Evolutionary conservation across 306 rosid genomes (phyloP).

Genomic region (Rosa lucieae): DNA sequence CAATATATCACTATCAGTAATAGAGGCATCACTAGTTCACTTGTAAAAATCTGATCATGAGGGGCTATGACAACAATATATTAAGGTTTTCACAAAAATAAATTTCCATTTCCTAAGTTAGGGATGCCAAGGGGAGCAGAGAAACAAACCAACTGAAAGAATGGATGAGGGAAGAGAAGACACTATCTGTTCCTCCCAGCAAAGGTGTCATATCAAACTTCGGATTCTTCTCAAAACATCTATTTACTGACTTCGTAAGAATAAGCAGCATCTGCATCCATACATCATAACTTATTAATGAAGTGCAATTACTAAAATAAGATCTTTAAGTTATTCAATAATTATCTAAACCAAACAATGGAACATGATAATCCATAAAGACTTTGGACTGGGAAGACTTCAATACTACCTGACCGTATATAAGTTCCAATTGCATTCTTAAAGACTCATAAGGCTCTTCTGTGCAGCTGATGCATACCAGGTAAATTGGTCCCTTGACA

Average conservation of each 20-base stretch:
- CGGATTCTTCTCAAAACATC: conserved; percentile 96
- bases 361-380: conserved; percentile 18
- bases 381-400: conserved; percentile 18
- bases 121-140: conserved; percentile 33
- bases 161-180: conserved; percentile 94
- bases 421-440: conserved; percentile 80
- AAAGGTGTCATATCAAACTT: conserved; percentile 96
- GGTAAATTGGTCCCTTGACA: conserved; percentile 93
- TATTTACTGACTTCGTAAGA: conserved; percentile 85
- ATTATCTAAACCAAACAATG: conserved; percentile 16
- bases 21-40: background rate
- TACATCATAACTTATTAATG: conserved; percentile 23
- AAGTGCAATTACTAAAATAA: conserved; percentile 26
- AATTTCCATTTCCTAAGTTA: conserved; percentile 4
- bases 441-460: conserved; percentile 90
- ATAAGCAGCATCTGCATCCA: conserved; percentile 91
- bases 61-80: background rate
- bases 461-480: conserved; percentile 94
- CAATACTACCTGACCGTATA: conserved; percentile 82
- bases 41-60: background rate
- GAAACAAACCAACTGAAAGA: conserved; percentile 91
- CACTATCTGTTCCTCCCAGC: conserved; percentile 96
- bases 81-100: background rate
- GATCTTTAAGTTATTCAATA: conserved; percentile 19
- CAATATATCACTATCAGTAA: background rate